phyloP scores from a whole-genome alignment of 225 moss, liverwort and hornwort species.

The Ulota crispa region DNA sequence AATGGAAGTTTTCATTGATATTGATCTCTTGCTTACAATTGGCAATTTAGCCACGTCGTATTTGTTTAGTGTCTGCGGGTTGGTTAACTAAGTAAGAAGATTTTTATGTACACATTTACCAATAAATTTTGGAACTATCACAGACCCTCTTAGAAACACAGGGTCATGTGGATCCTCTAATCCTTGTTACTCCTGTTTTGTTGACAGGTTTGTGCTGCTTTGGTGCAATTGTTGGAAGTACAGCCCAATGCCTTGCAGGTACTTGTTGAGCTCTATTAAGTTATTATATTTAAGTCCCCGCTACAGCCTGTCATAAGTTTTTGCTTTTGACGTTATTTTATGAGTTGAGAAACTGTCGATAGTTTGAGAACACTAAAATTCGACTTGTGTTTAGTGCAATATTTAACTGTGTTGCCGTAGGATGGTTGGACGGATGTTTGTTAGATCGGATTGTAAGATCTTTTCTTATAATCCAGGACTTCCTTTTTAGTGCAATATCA shows the following conservation, averaged over 20 bases:
- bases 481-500: slow-evolving; percentile 10
- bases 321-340: background rate
- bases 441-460: background rate
- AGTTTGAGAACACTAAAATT: slow-evolving; percentile 10
- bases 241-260: slow-evolving; percentile 94
- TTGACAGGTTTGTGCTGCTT: slow-evolving; percentile 83
- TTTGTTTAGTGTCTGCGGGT: slow-evolving; percentile 14
- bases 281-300: background rate
- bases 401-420: slow-evolving; percentile 9
- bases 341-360: background rate
- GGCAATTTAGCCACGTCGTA: background rate
- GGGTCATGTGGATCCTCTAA: slow-evolving; percentile 16
- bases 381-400: slow-evolving; percentile 8
- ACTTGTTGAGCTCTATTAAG: background rate
- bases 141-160: background rate
- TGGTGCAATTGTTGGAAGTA: slow-evolving; percentile 96
- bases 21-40: slow-evolving; percentile 12
- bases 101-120: background rate
- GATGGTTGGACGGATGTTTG: background rate
- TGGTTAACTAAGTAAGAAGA: background rate
- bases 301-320: background rate
- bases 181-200: slow-evolving; percentile 17
- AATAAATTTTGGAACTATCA: slow-evolving; percentile 2
- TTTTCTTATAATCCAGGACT: slow-evolving; percentile 1
- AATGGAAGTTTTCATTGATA: background rate